phyloP scores from a whole-genome alignment of 768 basidiomycete species.

The Pulveroboletus sp. region DNA sequence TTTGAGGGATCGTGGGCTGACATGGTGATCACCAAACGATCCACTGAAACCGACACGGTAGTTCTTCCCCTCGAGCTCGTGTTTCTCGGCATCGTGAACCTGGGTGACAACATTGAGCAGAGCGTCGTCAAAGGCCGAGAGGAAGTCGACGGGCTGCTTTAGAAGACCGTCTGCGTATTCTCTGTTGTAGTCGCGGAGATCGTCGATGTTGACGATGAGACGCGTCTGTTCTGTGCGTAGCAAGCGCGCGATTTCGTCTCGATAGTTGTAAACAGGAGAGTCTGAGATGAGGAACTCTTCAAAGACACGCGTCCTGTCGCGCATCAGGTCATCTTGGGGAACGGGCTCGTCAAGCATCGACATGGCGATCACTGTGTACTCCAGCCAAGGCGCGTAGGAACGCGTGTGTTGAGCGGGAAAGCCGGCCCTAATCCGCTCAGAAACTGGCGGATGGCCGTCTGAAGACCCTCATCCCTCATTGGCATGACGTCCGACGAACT shows the following conservation, averaged over 20 bases:
- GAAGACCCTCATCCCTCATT: too few relatives aligned
- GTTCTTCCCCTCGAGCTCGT: slow-evolving; percentile 72
- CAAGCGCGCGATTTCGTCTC: slow-evolving; percentile 79
- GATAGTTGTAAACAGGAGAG: slow-evolving; percentile 70
- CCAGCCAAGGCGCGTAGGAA: slow-evolving; percentile 7
- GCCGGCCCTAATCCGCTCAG: slow-evolving; percentile 31
- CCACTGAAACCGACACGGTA: slow-evolving; percentile 91
- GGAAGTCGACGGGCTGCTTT: slow-evolving; percentile 79
- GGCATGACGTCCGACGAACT: background rate
- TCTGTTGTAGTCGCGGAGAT: slow-evolving; percentile 88
- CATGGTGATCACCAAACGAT: slow-evolving; percentile 97
- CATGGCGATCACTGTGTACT: slow-evolving; percentile 18
- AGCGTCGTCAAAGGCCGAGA: slow-evolving; percentile 88
- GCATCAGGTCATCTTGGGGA: slow-evolving; percentile 64
- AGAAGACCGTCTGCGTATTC: slow-evolving; percentile 85
- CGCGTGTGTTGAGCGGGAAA: slow-evolving; percentile 19
- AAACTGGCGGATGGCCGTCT: background rate
- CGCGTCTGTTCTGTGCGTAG: slow-evolving; percentile 79
- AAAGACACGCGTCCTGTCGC: slow-evolving; percentile 73
- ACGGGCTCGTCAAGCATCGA: slow-evolving; percentile 49
- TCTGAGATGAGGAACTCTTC: slow-evolving; percentile 78
- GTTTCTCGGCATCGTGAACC: slow-evolving; percentile 73
- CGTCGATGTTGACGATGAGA: slow-evolving; percentile 93
- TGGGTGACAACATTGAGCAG: slow-evolving; percentile 68
- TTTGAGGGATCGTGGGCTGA: slow-evolving; percentile 87